phyloP scores from a whole-genome alignment of 179 eudicot genomes.

The Nepenthes alata region DNA sequence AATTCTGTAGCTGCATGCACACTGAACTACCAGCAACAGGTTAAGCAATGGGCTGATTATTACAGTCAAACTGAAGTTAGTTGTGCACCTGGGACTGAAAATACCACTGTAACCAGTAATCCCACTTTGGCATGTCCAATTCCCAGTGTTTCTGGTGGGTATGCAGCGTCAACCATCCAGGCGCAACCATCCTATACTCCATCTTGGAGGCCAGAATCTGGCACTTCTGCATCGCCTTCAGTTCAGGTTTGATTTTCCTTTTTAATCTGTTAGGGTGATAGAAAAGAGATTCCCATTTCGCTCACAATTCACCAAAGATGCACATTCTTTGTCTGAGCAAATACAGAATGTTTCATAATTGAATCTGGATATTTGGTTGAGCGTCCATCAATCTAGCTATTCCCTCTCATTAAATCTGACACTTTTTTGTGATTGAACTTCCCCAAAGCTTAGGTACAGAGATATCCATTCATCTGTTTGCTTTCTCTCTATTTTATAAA shows the following conservation, averaged over 20 bases:
- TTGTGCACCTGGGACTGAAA: slow-evolving; percentile 99
- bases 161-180: slow-evolving; percentile 45
- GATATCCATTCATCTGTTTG: too few relatives aligned
- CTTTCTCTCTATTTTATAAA: too few relatives aligned
- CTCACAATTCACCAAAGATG: background rate
- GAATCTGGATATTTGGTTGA: background rate
- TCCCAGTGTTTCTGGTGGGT: slow-evolving; percentile 50
- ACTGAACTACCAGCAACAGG: slow-evolving; percentile 54
- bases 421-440: too few relatives aligned
- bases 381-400: background rate
- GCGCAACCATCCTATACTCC: slow-evolving; percentile 44
- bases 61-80: slow-evolving; percentile 83
- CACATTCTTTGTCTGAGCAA: background rate
- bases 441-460: too few relatives aligned
- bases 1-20: slow-evolving; percentile 39
- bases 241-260: slow-evolving; percentile 57
- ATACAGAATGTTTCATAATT: background rate
- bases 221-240: slow-evolving; percentile 38
- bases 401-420: too few relatives aligned
- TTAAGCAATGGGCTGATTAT: slow-evolving; percentile 89
- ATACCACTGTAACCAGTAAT: slow-evolving; percentile 39
- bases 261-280: background rate
- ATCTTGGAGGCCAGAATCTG: slow-evolving; percentile 61
- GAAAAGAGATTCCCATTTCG: background rate
- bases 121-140: slow-evolving; percentile 37